Evolutionary conservation across 768 basidiomycete genomes (phyloP), one percentile per base, ranked within the genome.

Genomic region (Calocybe gangraenosa): DNA sequence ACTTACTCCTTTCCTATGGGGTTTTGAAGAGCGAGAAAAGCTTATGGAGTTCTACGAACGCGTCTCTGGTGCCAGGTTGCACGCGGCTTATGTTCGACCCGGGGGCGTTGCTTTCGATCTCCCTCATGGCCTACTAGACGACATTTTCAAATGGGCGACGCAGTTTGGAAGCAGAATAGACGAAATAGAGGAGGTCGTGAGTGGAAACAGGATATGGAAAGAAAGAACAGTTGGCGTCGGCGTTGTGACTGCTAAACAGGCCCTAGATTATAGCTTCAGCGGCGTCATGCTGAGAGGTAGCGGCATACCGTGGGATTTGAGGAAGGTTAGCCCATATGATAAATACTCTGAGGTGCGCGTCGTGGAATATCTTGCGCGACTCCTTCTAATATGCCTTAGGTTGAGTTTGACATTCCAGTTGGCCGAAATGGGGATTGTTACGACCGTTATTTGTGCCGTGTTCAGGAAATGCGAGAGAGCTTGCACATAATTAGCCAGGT

Each of bases 21-120:
- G 95, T 57, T 98, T 98, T 75, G 95, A 98, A 68, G 95, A 99
- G 67, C 92, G 95, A 45, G 95, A 98, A 71, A 99, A 99, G 74
- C 82, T 98, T 52, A 98, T 98, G 95, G 95, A 99, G 63, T 99
- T 98, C 69, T 99, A 99, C 65, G 95, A 99, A 69, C 92, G 95
- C 46, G 95, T 98, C 32, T 97, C 94, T 7, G 95, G 95, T 53
- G 95, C 95, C 3, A 93, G 95, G 44, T 77, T 99, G 58, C 95
- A 99, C 59, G 84, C 92, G 4, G 95, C 95, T n/a, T 99, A 97
- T 63, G 87, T 97, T 38, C 87, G 95, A 49, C 95, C 95, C 1
- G 95, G 95, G 49, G 95, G 95, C 57, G 95, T 99, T 38, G 95
- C 95, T 1, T 98, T 93, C 61, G 95, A 99, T 60, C 74, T 99